phyloP scores from a whole-genome alignment of 2,329 filamentous ascomycete species.

The Fusarium praegraminearum region DNA sequence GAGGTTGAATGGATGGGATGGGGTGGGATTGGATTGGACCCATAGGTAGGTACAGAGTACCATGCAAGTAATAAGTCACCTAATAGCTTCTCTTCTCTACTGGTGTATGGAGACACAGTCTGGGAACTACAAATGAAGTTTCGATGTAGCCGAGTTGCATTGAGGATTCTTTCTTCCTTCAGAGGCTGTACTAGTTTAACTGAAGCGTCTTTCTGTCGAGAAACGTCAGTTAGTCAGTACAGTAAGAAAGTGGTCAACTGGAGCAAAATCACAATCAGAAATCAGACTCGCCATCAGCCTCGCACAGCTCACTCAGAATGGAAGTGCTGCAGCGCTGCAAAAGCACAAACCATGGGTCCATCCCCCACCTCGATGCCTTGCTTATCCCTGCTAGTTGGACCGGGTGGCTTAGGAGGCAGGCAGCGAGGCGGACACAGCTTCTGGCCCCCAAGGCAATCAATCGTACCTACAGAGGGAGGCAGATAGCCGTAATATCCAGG shows the following conservation, averaged over 20 bases:
- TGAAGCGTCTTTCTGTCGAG: neutral
- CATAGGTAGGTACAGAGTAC: constrained; percentile 1
- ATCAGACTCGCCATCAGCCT: constrained; percentile 27
- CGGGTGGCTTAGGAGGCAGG: constrained; percentile 44
- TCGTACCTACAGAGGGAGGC: neutral
- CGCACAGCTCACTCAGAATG: constrained; percentile 42
- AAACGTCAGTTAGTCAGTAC: neutral
- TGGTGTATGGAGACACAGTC: neutral
- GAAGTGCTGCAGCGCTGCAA: constrained; percentile 17
- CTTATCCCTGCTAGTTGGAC: constrained; percentile 26
- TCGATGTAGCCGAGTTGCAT: neutral
- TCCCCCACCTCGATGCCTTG: constrained; percentile 4
- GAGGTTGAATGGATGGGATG: constrained; percentile 16
- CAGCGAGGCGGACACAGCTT: constrained; percentile 47
- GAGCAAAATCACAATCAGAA: neutral
- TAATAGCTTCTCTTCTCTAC: neutral
- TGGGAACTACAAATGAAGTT: neutral
- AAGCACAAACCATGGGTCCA: constrained; percentile 12
- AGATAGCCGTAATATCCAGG: neutral
- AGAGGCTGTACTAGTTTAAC: neutral
- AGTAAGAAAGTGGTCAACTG: neutral
- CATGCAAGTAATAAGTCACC: constrained; percentile 14
- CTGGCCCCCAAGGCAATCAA: constrained; percentile 15
- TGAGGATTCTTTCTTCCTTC: neutral
- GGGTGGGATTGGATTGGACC: constrained; percentile 5